Conservation (phyloP, 129 eudicot genomes). For the Flaveria sonorensis region DNA sequence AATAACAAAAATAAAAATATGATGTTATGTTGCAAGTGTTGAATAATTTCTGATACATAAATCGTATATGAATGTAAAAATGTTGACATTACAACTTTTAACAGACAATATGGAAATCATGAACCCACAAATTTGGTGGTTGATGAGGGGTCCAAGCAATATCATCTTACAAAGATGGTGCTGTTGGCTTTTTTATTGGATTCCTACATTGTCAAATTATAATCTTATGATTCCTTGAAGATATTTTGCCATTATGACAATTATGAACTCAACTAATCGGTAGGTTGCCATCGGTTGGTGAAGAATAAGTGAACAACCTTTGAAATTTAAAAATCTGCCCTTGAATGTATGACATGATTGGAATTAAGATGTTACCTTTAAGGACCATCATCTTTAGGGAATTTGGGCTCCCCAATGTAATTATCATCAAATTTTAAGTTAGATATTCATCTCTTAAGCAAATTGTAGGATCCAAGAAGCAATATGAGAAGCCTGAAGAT, state of each 20-base stretch:
- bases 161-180: slow-evolving; percentile 34
- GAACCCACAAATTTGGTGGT: slow-evolving; percentile 39
- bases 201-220: slow-evolving; percentile 31
- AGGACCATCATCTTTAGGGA: slow-evolving; percentile 31
- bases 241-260: slow-evolving; percentile 25
- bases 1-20: not conserved
- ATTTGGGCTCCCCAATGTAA: slow-evolving; percentile 27
- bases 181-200: slow-evolving; percentile 24
- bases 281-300: slow-evolving; percentile 23
- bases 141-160: slow-evolving; percentile 31
- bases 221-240: slow-evolving; percentile 33
- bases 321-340: not conserved
- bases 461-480: slow-evolving; percentile 29
- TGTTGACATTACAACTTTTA: slow-evolving; percentile 12
- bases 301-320: slow-evolving; percentile 1
- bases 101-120: slow-evolving; percentile 23
- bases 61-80: slow-evolving; percentile 19
- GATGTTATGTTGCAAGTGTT: not conserved
- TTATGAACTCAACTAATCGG: slow-evolving; percentile 24
- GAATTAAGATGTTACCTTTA: slow-evolving; percentile 42
- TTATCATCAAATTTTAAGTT: not conserved
- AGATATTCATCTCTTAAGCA: slow-evolving; percentile 33
- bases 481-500: slow-evolving; percentile 34
- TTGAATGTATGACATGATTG: not conserved
- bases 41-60: slow-evolving; percentile 13